Evolutionary conservation across 495 filamentous ascomycete genomes (phyloP).

Genomic region (Aspergillus nidulans): DNA sequence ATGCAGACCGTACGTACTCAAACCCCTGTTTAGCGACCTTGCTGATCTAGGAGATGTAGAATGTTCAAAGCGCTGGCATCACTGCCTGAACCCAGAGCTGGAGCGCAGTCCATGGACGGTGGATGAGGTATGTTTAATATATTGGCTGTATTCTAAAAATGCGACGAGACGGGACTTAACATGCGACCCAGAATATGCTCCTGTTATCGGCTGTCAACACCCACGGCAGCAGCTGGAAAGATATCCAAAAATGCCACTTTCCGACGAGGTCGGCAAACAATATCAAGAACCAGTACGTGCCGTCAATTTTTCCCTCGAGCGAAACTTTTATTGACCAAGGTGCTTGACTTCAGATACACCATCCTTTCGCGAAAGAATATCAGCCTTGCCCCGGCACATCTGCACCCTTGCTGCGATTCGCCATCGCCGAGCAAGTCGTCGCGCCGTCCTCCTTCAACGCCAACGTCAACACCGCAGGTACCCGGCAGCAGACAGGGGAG

Average conservation of each 20-base stretch:
- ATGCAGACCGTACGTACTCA: constrained; percentile 7
- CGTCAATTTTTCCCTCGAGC: neutral
- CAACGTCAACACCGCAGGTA: neutral
- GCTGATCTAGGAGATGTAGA: neutral
- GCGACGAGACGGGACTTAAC: neutral
- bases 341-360: neutral
- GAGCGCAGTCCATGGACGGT: constrained; percentile 13
- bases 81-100: constrained; percentile 11
- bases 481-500: too few species aligned
- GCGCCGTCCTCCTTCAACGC: neutral
- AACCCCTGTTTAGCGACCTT: neutral
- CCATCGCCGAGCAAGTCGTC: neutral
- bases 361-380: constrained; percentile 2
- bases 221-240: constrained; percentile 12
- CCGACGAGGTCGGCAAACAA: constrained; percentile 12
- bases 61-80: constrained; percentile 13
- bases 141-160: neutral
- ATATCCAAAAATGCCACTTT: constrained; percentile 12
- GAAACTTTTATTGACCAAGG: neutral
- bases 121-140: neutral
- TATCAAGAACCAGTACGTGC: constrained; percentile 13
- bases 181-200: constrained; percentile 1
- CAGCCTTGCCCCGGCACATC: neutral
- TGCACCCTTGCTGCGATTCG: neutral
- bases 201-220: constrained; percentile 3